Conservation (phyloP, 1,284 basidiomycete genomes). For the Lignosus rhinocerotis region DNA sequence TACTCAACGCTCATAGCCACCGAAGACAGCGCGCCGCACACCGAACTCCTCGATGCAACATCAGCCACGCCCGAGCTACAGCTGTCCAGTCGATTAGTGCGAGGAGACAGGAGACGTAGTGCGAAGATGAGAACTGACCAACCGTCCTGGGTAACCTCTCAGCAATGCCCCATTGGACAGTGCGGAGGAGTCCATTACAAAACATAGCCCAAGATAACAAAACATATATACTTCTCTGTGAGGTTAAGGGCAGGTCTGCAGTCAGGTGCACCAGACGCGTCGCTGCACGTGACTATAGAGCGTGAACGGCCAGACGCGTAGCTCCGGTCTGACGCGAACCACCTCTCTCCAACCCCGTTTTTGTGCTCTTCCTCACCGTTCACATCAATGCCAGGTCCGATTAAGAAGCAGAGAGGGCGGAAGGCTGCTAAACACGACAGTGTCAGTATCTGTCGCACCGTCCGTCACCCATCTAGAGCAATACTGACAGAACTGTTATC, state of each 20-base stretch:
- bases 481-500: neutral
- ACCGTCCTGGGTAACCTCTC: slow-evolving; percentile 16
- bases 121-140: slow-evolving; percentile 1
- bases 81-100: neutral
- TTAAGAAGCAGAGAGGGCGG: slow-evolving; percentile 7
- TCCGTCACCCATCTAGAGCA: neutral
- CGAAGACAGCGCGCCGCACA: neutral
- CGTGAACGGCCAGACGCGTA: slow-evolving; percentile 1
- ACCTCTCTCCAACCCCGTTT: neutral
- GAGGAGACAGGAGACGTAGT: neutral
- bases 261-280: neutral
- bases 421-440: slow-evolving; percentile 15
- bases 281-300: neutral
- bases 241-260: slow-evolving; percentile 16
- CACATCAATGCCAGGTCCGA: slow-evolving; percentile 7
- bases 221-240: neutral
- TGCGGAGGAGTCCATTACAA: slow-evolving; percentile 23
- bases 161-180: neutral
- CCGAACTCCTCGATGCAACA: neutral
- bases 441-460: slow-evolving; percentile 6
- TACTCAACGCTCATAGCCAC: neutral
- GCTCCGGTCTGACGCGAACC: slow-evolving; percentile 5
- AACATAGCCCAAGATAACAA: neutral
- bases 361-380: neutral
- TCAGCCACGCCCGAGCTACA: neutral